Conservation (phyloP, 139 green algal genomes). For the Tetraselmis striata region DNA sequence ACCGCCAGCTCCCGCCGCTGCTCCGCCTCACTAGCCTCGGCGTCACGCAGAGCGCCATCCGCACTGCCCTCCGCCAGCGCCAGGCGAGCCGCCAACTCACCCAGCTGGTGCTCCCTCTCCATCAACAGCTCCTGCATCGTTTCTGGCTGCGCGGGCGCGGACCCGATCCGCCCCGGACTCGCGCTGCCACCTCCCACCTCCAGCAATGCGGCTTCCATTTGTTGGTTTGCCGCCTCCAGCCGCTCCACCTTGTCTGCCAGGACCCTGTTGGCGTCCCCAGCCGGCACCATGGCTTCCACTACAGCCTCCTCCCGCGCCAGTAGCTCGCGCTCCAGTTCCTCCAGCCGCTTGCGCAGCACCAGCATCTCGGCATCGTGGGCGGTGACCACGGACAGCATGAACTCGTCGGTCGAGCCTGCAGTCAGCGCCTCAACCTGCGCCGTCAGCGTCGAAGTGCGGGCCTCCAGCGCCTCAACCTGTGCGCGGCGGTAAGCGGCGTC, state of each 20-base stretch:
- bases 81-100: neutral
- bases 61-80: slow-evolving; percentile 1
- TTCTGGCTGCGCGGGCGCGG: neutral
- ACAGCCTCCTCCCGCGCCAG: slow-evolving; percentile 2
- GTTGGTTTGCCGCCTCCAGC: neutral
- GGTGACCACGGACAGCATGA: neutral
- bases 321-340: slow-evolving; percentile 38
- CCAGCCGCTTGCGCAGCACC: slow-evolving; percentile 23
- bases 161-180: too few species aligned
- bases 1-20: neutral
- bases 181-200: neutral
- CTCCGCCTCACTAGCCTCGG: neutral
- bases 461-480: slow-evolving; percentile 4
- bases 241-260: neutral
- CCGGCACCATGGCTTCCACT: neutral
- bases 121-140: neutral
- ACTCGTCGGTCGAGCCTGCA: neutral
- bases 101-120: neutral
- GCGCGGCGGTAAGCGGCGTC: neutral
- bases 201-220: neutral
- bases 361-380: slow-evolving; percentile 19
- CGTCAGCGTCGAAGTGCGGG: neutral
- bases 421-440: neutral
- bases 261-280: neutral
- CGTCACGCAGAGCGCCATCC: neutral